Percentiles rank a stretch among this genome's conserved stretches.
phyloP scores from a whole-genome alignment of 2,329 filamentous ascomycete genomes.

The Botrytis fabae region DNA sequence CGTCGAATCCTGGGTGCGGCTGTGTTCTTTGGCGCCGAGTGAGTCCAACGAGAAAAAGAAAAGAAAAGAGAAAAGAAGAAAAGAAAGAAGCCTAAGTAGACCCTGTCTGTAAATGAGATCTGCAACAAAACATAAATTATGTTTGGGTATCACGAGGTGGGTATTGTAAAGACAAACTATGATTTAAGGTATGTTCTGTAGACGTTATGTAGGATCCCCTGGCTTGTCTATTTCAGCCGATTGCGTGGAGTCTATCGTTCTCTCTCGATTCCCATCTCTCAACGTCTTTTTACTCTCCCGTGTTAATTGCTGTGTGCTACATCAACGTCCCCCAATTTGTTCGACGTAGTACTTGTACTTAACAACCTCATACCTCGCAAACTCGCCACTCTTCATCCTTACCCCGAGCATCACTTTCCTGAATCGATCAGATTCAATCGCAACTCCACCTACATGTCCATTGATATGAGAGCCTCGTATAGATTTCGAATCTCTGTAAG shows the following conservation, averaged over 20 bases:
- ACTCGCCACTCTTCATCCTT: conserved; percentile 7
- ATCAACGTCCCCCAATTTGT: not conserved
- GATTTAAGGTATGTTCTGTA: not conserved
- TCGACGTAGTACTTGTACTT: not conserved
- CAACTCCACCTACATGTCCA: conserved; percentile 1
- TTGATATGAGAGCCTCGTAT: not conserved
- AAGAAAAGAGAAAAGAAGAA: not conserved
- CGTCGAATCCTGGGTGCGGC: not conserved
- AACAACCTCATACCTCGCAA: conserved; percentile 7
- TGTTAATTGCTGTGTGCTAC: not conserved
- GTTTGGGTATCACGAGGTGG: not conserved
- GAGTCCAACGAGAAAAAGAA: not conserved
- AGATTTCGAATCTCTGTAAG: not conserved
- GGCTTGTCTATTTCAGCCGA: not conserved
- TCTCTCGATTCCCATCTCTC: not conserved
- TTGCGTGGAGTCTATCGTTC: not conserved
- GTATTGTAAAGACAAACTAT: too few relatives aligned
- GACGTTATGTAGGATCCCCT: not conserved
- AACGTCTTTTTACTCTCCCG: not conserved
- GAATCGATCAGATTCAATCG: not conserved
- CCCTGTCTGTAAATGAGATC: not conserved
- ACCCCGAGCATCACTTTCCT: not conserved
- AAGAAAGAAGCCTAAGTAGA: not conserved
- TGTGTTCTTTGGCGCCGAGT: not conserved
- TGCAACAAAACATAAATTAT: not conserved